phyloP scores from a whole-genome alignment of 495 filamentous ascomycete species.

The Xylaria longipes region DNA sequence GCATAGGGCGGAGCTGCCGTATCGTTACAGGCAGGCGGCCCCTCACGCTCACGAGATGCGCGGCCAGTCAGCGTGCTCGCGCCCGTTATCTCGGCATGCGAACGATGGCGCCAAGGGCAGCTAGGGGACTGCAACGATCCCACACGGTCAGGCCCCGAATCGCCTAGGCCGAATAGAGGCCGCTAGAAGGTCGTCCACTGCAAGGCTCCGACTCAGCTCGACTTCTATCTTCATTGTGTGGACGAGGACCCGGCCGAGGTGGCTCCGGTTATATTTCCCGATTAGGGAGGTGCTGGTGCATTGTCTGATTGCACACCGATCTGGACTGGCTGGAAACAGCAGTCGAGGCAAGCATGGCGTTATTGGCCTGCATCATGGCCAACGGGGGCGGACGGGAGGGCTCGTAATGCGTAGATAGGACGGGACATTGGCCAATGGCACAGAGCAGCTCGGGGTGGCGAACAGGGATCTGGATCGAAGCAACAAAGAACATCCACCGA shows the following conservation, averaged over 20 bases:
- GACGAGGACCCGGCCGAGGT: slow-evolving; percentile 22
- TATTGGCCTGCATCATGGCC: background rate
- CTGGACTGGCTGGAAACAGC: slow-evolving; percentile 20
- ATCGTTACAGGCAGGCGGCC: background rate
- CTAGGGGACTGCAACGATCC: slow-evolving; percentile 18
- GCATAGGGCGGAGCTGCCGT: slow-evolving; percentile 3
- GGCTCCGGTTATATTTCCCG: slow-evolving; percentile 24
- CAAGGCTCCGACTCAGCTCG: slow-evolving; percentile 25
- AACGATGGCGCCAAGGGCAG: slow-evolving; percentile 15
- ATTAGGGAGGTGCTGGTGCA: slow-evolving; percentile 21
- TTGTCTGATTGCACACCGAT: slow-evolving; percentile 10
- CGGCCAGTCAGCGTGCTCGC: slow-evolving; percentile 18
- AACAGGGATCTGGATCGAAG: slow-evolving; percentile 8
- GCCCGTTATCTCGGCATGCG: slow-evolving; percentile 25
- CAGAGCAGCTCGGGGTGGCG: no score
- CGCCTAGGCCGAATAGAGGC: slow-evolving; percentile 19
- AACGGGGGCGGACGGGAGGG: slow-evolving; percentile 8
- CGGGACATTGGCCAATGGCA: background rate
- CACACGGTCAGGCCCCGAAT: slow-evolving; percentile 15
- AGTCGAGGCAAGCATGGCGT: slow-evolving; percentile 9
- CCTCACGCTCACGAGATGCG: background rate
- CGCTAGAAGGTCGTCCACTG: background rate
- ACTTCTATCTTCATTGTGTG: background rate
- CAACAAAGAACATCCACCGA: slow-evolving; percentile 1
- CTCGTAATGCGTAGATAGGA: slow-evolving; percentile 4